Evolutionary conservation across 495 filamentous ascomycete species (phyloP), one percentile per base, ranked within the genome.

Genomic region (Paragyromitra xinjiangensis): DNA sequence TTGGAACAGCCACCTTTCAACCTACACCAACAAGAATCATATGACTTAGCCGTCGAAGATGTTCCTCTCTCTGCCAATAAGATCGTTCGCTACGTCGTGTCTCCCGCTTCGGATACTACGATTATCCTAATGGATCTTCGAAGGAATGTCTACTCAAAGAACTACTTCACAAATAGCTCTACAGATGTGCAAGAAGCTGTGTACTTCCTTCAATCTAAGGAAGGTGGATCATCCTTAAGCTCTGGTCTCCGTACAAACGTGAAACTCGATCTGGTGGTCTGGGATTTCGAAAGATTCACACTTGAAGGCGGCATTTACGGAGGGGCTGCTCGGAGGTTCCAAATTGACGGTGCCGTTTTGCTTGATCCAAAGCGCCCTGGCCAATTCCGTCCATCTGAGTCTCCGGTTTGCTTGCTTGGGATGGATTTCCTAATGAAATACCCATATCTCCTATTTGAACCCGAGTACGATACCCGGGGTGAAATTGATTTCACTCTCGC

Each of bases 351-450:
- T 24, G 74, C 74, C 40, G 51, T 71, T 51, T 26, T 73, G 22
- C 69, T 77, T 11, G 74, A 77, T 34, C 74, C 69, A 73, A 65
- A 26, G 5, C 29, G 39, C 34, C 16, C 58, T 6, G 29, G 37
- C 11, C 39, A 66, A 40, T 73, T 65, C 19, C 24, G 12, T 22
- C 51, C 61, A 37, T 73, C 61, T 2, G 39, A 61, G 22, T 58
- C 69, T 50, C 74, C 42, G 2, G 44, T 77, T 16, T 77, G 74
- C 8, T 34, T 77, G 12, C 69, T 77, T 34, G 74, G 74, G 29
- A 77, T 77, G 69, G 74, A 77, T 37, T 77, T 77, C 50, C 39
- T 77, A 19, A 34, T 22, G 29, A 73, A 77, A 40, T 77, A 77
- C 11, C 74, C 74, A 6, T 77, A 77, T 22, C 69, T 77, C 24